Evolutionary conservation across 2,329 filamentous ascomycete genomes (phyloP), one percentile per base, ranked within the genome.

Genomic region (Ceratocystis ficicola): DNA sequence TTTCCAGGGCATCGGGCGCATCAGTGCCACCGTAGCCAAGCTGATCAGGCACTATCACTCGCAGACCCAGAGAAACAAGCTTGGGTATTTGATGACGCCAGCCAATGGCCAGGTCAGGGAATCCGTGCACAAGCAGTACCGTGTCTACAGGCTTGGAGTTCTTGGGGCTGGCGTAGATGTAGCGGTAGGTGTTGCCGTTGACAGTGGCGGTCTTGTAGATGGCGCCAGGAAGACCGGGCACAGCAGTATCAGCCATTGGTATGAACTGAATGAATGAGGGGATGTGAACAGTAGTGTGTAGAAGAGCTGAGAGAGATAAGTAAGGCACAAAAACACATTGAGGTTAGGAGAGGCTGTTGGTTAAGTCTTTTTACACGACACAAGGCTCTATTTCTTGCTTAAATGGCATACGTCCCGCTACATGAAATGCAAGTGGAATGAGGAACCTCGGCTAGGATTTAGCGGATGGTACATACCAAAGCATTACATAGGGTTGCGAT

Each of bases 71-170:
- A 5, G 85, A 80, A 44, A 88, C 75, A 25, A 97, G 81, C 70
- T 84, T 76, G 0, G 92, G 91, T 68, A 96, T 88, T 75, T 96
- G 92, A 75, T 89, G 87, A 68, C 92, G 86, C 93, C 93, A 97
- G 72, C 88, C 90, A 72, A 91, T 85, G 7, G 84, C 83, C 20
- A 94, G 76, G 75, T 96, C 91, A 0, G 92, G 92, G 76, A 86
- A 95, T 70, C 92, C 92, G 75, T 91, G 88, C 72, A 89, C 25
- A 10, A 82, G 76, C 67, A 85, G 75, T 65, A 83, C 75, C 17
- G 81, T 83, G 57, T 77, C 79, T 65, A 75, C 70, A 44, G 76
- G 76, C 52, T 74, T 72, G 57, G 74, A 72, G 70, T 74, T 69
- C 1, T 83, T 80, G 70, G 69, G 1, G 84, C 80, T 77, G 55